A percentile compares a stretch with the other conserved stretches of the same genome.
Conservation (phyloP, 805 yeast species). For the Cyberlindnera euphorbiiphila region DNA sequence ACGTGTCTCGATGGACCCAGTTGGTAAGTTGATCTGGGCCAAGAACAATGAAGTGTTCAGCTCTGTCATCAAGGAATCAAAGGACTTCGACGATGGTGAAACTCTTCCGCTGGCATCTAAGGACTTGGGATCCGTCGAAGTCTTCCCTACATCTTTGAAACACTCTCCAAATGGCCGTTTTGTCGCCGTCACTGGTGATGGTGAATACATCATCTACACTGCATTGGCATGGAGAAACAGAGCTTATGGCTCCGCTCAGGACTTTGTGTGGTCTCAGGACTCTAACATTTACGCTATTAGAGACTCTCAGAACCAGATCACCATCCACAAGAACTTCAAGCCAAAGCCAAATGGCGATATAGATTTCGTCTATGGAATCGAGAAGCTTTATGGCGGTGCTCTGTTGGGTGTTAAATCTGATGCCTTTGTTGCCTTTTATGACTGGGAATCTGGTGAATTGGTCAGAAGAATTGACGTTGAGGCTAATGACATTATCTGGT, state of each 20-base stretch:
- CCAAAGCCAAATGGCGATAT: slow-evolving; percentile 62
- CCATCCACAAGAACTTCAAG: slow-evolving; percentile 79
- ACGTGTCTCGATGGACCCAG: slow-evolving; percentile 84
- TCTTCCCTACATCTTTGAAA: slow-evolving; percentile 78
- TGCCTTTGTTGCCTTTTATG: slow-evolving; percentile 83
- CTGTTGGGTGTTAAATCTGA: slow-evolving; percentile 79
- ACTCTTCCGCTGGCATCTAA: slow-evolving; percentile 70
- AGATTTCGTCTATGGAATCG: slow-evolving; percentile 68
- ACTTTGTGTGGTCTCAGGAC: slow-evolving; percentile 94
- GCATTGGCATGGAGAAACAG: slow-evolving; percentile 98
- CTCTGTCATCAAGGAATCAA: slow-evolving; percentile 70
- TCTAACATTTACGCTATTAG: slow-evolving; percentile 82
- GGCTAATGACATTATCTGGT: slow-evolving; percentile 80
- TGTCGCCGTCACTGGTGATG: slow-evolving; percentile 96
- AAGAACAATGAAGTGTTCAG: slow-evolving; percentile 82
- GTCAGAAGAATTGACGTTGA: slow-evolving; percentile 90
- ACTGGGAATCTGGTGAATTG: slow-evolving; percentile 84
- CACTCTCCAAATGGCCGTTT: slow-evolving; percentile 98
- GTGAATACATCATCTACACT: slow-evolving; percentile 93
- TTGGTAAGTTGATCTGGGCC: slow-evolving; percentile 88
- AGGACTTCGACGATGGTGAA: slow-evolving; percentile 76
- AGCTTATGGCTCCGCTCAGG: slow-evolving; percentile 83
- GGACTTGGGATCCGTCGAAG: slow-evolving; percentile 92
- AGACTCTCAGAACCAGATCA: slow-evolving; percentile 61
- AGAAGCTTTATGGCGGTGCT: slow-evolving; percentile 85